Evolutionary conservation across 257 asterid species (phyloP), one percentile per base, ranked within the genome.

Genomic region (Thymus quinquecostatus): DNA sequence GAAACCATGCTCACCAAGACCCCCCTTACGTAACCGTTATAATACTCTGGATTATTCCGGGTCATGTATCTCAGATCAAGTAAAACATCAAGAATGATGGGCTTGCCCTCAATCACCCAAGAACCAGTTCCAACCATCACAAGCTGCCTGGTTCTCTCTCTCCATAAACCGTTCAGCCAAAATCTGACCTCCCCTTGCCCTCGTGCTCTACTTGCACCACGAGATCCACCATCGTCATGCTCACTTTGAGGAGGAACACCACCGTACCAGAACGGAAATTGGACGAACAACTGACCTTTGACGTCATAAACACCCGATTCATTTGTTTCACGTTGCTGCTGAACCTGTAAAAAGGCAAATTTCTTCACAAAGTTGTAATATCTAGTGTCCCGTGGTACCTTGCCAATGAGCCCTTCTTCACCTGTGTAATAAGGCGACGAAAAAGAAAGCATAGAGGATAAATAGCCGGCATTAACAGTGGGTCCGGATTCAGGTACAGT

Each of bases 71-170:
- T 74, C 7, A 91, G 70, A 81, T 85, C 79, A 27, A 88, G 81
- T 71, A 83, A 87, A 77, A 81, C 87, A 10, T 68, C 76, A 47
- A 85, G 82, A 62, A 78, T 34, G 29, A 79, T 14, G 30, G 58
- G 32, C n/a, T 70, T 69, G 61, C 87, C 83, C 8, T 32, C 66
- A 2, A 75, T 56, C 21, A 3, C 6, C 83, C 78, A 64, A 56
- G 77, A 38, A 44, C 81, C 84, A 5, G 84, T 71, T 36, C 94
- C 90, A 27, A 87, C 76, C 92, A 84, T 71, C 61, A 91, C 83
- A 30, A 86, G 82, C 79, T 79, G 86, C 73, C 81, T 75, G 3
- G 89, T 70, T 47, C 38, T 12, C 67, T 82, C 91, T 1, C 92
- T 80, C 86, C 85, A 86, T 77, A 79, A 86, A 0, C 96, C 97